phyloP scores from a whole-genome alignment of 306 rosid species.

The Ormosia semicastrata region DNA sequence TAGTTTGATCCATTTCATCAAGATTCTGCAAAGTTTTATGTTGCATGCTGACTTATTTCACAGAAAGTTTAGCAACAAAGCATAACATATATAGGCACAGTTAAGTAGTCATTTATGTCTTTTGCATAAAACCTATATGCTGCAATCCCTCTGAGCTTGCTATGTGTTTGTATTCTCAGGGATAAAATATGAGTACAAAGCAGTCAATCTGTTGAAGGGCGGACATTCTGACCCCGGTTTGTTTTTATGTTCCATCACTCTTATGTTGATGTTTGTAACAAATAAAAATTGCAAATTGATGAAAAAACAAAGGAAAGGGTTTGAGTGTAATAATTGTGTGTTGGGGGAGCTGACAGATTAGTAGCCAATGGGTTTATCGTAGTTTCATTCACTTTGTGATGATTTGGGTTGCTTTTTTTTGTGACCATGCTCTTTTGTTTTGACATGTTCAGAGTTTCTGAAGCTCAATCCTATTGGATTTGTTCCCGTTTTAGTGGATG shows the following conservation, averaged over 20 bases:
- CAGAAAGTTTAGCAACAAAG: not conserved
- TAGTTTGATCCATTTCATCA: not conserved
- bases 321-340: too few relatives aligned
- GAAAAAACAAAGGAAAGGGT: not conserved
- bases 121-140: not conserved
- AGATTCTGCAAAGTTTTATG: not conserved
- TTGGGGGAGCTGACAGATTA: too few relatives aligned
- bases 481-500: conserved; percentile 63
- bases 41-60: not conserved
- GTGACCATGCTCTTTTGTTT: not conserved
- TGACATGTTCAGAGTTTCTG: conserved; percentile 41
- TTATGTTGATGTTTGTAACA: not conserved
- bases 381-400: too few relatives aligned
- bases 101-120: not conserved
- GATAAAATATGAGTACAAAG: conserved; percentile 49
- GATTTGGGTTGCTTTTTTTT: too few relatives aligned
- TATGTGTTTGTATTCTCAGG: conserved; percentile 21
- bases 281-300: not conserved
- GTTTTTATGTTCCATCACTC: not conserved
- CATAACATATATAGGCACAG: too few relatives aligned
- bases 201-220: conserved; percentile 43
- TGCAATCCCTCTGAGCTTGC: not conserved
- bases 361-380: too few relatives aligned
- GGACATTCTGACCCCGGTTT: conserved; percentile 47
- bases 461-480: conserved; percentile 55